Evolutionary conservation across 306 rosid species (phyloP), one percentile per base, ranked within the genome.

Genomic region (Elaeagnus macrophylla): DNA sequence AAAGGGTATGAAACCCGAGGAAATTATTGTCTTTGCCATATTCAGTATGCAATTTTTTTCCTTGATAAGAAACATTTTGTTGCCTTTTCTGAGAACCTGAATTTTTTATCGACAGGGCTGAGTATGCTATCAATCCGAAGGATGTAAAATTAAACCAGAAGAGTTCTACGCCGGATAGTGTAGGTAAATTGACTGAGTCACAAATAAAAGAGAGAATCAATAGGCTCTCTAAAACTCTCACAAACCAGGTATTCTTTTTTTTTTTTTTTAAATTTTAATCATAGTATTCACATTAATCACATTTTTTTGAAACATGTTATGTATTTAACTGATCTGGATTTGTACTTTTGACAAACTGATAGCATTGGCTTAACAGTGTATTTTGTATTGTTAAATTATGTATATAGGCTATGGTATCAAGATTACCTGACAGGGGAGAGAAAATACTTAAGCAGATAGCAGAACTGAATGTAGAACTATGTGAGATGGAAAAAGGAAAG

Each of bases 121-220:
- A 62, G 47, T 69, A 62, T 64, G 97, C 97, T 48, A 83, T 76
- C 76, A 86, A 80, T 7, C 97, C 97, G 0, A 90, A 86, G 81
- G 86, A 90, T 64, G 72, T 86, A 12, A 62, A 32, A 12, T 19
- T 56, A 54, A 73, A 49, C 59, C 79, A 72, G 79, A 79, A 70
- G 58, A 65, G 37, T 37, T 56, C 80, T 56, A 79, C 85, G 51
- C 86, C 94, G 11, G 54, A 51, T 40, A 81, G 63, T 61, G 65
- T 7, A 8, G 74, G 76, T 62, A 76, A 81, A 72, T 15, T 68
- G 70, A 73, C 86, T 0, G 90, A 65, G 67, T 64, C 76, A 40
- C 91, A 78, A 64, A 77, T 90, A 62, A 74, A 72, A 73, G 84
- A 72, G 38, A 83, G 53, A 69, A 86, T 90, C 65, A 60, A 49